Base-by-base conservation (phyloP, 805 yeast genomes). In the Saturnispora mendoncae region DNA sequence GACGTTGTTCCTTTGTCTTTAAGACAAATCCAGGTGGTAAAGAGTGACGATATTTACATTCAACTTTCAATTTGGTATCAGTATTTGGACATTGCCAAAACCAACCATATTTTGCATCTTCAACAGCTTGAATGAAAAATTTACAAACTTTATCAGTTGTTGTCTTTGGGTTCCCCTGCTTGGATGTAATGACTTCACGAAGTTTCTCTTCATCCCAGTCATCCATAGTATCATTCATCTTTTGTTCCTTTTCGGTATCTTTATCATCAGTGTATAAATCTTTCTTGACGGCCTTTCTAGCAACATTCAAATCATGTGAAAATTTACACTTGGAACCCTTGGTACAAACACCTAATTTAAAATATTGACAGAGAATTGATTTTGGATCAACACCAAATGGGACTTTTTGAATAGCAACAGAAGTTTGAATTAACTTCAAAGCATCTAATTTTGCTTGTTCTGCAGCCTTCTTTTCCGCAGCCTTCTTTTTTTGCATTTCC, bases 341-440 rank as follows among this genome's bases (percentile, higher is more conserved):
- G 50, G 80, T 76, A 74, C 98, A 92, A 38, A 71, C 70, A 20
- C 95, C 86, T 32, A 73, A 71, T 64, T 80, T 92, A 76, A 86
- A 90, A 62, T 77, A 78, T 44, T 84, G 84, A 74, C 98, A 92
- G 17, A 92, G 64, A 27, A 92, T 82, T 1, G 95, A 77, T 65
- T 92, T 90, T 41, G 98, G 98, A 65, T 92, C 97, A 45, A 87
- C 97, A 40, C 98, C 98, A 56, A 90, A 87, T 32, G 96, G 95
- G 25, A 90, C 84, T 58, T 85, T 86, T 60, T 85, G 97, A 35
- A 68, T 71, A 41, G 75, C 81, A 38, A 85, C 68, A 4, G 76
- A 68, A 0, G 76, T 65, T 25, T 78, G 81, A 52, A 86, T 74
- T 34, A 90, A 64, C 14, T 82, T 80, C 12, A 85, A 80, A 4